A percentile compares a stretch with the other conserved stretches of the same genome.
These are phyloP conservation scores for Glutinoglossum americanum DNA, from an alignment of 495 filamentous ascomycete species.

Conservation along the genomic window DNA sequence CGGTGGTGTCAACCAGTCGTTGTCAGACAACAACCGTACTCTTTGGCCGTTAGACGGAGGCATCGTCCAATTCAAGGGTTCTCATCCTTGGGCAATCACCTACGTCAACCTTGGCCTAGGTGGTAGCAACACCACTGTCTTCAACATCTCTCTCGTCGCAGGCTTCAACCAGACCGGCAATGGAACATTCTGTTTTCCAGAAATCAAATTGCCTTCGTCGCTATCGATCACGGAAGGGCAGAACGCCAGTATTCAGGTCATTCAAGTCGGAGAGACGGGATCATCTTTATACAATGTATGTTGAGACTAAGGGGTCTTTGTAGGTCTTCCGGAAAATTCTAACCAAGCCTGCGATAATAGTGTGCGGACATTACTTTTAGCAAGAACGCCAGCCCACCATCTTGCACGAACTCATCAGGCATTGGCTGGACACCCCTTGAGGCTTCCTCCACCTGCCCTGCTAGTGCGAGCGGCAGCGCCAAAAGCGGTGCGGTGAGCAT, in stretches of 20 bases:
- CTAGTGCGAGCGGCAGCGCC: neutral
- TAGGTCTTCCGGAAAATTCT: constrained; percentile 1
- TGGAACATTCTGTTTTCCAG: constrained; percentile 34
- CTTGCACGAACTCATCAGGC: constrained; percentile 29
- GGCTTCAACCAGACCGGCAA: constrained; percentile 36
- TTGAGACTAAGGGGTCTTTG: neutral
- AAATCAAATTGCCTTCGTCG: constrained; percentile 22
- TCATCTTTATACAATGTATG: constrained; percentile 35
- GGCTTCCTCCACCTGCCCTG: neutral
- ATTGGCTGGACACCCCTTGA: constrained; percentile 12
- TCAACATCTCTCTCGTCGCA: constrained; percentile 35
- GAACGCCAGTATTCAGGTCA: constrained; percentile 32
- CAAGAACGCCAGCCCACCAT: constrained; percentile 15
- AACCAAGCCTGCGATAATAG: constrained; percentile 14
- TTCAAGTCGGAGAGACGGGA: constrained; percentile 27
- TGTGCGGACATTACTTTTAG: constrained; percentile 42
- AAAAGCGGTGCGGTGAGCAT: neutral
- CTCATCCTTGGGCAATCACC: constrained; percentile 33
- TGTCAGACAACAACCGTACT: constrained; percentile 28
- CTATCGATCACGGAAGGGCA: constrained; percentile 25
- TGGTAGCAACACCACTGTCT: constrained; percentile 25
- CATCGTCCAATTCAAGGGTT: constrained; percentile 26
- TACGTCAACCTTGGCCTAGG: constrained; percentile 44
- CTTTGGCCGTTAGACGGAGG: constrained; percentile 38
- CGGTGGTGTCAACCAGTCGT: constrained; percentile 28